These are phyloP conservation scores for Glonium stellatum DNA, from an alignment of 495 filamentous ascomycete species.

Conservation along the genomic window DNA sequence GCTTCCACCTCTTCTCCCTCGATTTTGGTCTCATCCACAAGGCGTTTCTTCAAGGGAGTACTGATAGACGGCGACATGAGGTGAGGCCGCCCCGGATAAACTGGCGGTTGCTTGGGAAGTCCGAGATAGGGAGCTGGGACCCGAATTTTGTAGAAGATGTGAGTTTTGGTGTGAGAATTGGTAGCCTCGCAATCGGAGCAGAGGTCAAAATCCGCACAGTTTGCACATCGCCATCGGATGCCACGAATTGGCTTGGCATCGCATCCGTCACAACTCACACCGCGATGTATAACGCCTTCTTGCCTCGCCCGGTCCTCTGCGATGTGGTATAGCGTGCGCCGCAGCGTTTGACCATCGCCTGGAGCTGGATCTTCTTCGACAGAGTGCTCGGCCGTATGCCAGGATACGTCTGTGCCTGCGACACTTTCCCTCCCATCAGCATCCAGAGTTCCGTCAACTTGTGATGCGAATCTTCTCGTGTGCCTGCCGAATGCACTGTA, in stretches of 20 bases:
- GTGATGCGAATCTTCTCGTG: neutral
- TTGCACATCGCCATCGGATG: conserved; percentile 83
- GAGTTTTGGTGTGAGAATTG: conserved; percentile 84
- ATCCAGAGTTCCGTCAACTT: neutral
- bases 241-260: conserved; percentile 80
- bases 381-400: conserved; percentile 14
- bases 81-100: conserved; percentile 81
- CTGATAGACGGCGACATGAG: conserved; percentile 58
- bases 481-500: conserved; percentile 8
- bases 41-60: conserved; percentile 52
- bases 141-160: conserved; percentile 89
- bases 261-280: conserved; percentile 88
- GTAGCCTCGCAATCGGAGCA: conserved; percentile 30
- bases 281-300: conserved; percentile 87
- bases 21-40: conserved; percentile 66
- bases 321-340: conserved; percentile 42
- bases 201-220: conserved; percentile 80
- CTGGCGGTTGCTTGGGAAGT: conserved; percentile 18
- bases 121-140: conserved; percentile 65
- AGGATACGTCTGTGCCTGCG: conserved; percentile 22
- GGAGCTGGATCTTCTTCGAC: conserved; percentile 37
- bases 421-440: conserved; percentile 18
- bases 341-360: conserved; percentile 47
- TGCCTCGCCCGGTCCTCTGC: conserved; percentile 63
- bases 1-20: conserved; percentile 82